Evolutionary conservation across 192 early-diverging fungal genomes (phyloP), one percentile per base, ranked within the genome.

Genomic region (Entomortierella lignicola): DNA sequence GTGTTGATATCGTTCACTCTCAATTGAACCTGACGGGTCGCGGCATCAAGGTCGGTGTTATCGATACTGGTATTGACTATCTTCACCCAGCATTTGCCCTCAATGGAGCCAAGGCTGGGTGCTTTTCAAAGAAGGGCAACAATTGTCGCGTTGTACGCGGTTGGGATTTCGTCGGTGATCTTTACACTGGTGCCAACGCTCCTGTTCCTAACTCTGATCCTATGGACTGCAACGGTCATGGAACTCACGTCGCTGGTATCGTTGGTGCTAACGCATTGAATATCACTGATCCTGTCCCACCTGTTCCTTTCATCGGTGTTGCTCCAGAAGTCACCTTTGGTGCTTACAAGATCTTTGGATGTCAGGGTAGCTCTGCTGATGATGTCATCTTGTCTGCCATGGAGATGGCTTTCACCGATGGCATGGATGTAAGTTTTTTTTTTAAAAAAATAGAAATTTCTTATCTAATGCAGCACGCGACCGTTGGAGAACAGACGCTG

Each of bases 261-360:
- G 85, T 94, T 62, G 92, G 89, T 21, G 93, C 89, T 12, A 80
- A 90, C 26, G 90, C 90, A 41, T 50, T 43, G 27, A 55, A 66
- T 7, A 68, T 72, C 47, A 82, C 44, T 25, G 27, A 21, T 20
- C 63, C 72, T 13, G 60, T 43, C 31, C 72, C 75, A 5, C 61
- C 63, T 15, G 51, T 66, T 12, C 68, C 75, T 17, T 87, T 94
- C 63, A 75, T 71, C 23, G 97, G 97, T 63, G 93, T 96, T 42
- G 97, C 96, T 7, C 97, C 97, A 0, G 90, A 88, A 29, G 82
- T 89, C 20, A 93, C 85, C 7, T 81, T 96, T 31, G 92, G 92
- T 23, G 87, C 87, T 8, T 98, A 93, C 86, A 84, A 95, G 70
- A 85, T 96, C 51, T 92, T 94, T 74, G 93, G 93, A 27, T 97